Evolutionary conservation across 1,284 basidiomycete species (phyloP), one percentile per base, ranked within the genome.

Genomic region (Trametes hirsuta): DNA sequence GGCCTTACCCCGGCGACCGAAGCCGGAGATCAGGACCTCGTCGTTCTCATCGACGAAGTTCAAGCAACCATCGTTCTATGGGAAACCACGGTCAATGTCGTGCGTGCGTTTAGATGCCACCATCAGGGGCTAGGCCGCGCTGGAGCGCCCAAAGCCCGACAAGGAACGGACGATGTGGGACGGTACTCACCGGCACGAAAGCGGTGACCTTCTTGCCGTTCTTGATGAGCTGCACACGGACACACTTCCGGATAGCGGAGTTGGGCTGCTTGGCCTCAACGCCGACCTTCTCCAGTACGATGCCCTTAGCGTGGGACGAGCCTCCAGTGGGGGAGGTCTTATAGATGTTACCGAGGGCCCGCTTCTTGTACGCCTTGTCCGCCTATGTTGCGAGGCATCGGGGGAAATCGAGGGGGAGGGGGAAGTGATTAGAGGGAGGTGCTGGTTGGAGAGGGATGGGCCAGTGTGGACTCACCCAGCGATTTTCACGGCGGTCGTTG

Each of bases 221-320:
- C 89, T 99, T 99, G 82, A 99, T 99, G 73, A 99, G 87, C 77
- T 99, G 97, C 65, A 99, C 97, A 84, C 97, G 94, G 70, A 99
- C 97, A 85, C 97, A 99, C 82, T 99, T 99, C 81, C 97, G 95
- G 79, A 99, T 98, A 77, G 97, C 97, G 76, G 97, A 99, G 88
- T 99, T 99, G 81, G 97, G 97, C 78, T 97, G 94, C 82, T 97
- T 97, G 73, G 94, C 95, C 79, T 93, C 91, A 66, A 94, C 90
- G 69, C 91, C 90, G 68, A 96, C 92, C 86, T 99, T 99, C 84
- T 99, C 97, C 66, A 99, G 91, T 67, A 99, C 97, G 76, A 99
- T 99, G 71, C 97, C 97, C 86, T 99, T 99, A 72, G 97, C 97
- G 81, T 99, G 97, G 71, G 97, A 99, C 58, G 96, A 97, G 71